Conservation (phyloP, 2,329 filamentous ascomycete species). For the Xenoacremonium recifei region DNA sequence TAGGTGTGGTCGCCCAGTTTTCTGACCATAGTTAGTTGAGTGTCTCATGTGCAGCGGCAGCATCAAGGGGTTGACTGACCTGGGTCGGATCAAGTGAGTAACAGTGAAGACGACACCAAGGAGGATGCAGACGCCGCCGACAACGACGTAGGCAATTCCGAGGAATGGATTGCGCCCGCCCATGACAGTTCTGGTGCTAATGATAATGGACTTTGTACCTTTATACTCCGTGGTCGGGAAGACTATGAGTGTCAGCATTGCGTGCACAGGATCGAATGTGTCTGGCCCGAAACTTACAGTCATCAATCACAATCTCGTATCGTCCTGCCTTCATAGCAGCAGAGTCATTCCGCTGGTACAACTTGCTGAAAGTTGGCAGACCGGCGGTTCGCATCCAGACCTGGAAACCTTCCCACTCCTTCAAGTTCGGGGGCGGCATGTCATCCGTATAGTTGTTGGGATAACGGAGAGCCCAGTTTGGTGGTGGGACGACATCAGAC, state of each 20-base stretch:
- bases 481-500: constrained; percentile 72
- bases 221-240: constrained; percentile 78
- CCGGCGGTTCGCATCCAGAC: constrained; percentile 99
- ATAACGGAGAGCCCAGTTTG: constrained; percentile 77
- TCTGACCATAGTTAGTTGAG: constrained; percentile 42
- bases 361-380: constrained; percentile 90
- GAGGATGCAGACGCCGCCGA: constrained; percentile 88
- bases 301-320: constrained; percentile 74
- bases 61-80: constrained; percentile 51
- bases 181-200: constrained; percentile 89
- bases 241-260: constrained; percentile 50
- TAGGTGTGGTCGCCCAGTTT: constrained; percentile 99
- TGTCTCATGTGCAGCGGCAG: constrained; percentile 4
- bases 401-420: constrained; percentile 81
- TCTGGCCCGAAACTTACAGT: constrained; percentile 63
- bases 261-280: too few species aligned
- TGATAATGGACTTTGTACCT: constrained; percentile 85
- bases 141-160: constrained; percentile 92
- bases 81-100: constrained; percentile 86
- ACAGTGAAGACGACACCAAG: constrained; percentile 86
- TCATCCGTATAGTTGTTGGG: constrained; percentile 66
- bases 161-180: constrained; percentile 94
- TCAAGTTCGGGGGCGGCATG: constrained; percentile 68
- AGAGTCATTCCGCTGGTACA: constrained; percentile 79
- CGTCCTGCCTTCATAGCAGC: constrained; percentile 64